These are phyloP conservation scores for Sporisorium exsertum DNA, from an alignment of 1,284 basidiomycete genomes.

Conservation along the genomic window DNA sequence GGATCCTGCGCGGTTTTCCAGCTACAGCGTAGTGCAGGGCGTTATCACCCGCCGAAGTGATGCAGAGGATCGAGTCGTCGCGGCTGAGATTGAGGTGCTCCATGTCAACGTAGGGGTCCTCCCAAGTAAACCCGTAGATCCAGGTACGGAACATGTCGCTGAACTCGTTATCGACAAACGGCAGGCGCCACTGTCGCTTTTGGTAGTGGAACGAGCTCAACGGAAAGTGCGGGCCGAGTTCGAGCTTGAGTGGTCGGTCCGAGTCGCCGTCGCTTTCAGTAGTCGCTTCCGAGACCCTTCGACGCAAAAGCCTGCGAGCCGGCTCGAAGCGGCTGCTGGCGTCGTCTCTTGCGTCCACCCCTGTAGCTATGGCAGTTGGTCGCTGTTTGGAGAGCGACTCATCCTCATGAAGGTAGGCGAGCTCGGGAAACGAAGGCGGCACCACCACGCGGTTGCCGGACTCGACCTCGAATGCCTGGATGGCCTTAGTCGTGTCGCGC, in stretches of 20 bases:
- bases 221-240: conserved; percentile 70
- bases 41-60: conserved; percentile 85
- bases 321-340: conserved; percentile 49
- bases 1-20: conserved; percentile 75
- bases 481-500: conserved; percentile 75
- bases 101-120: conserved; percentile 84
- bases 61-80: conserved; percentile 80
- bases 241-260: conserved; percentile 63
- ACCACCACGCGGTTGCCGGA: conserved; percentile 74
- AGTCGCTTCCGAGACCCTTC: conserved; percentile 70
- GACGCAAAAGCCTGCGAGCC: conserved; percentile 62
- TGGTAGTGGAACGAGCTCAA: conserved; percentile 83
- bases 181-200: conserved; percentile 74
- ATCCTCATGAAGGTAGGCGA: conserved; percentile 48
- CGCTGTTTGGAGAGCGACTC: conserved; percentile 33
- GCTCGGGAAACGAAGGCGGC: conserved; percentile 67
- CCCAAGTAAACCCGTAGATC: conserved; percentile 82
- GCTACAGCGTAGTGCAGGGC: conserved; percentile 83
- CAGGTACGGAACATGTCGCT: conserved; percentile 82
- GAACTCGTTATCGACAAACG: conserved; percentile 79
- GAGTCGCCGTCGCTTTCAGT: conserved; percentile 69
- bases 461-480: conserved; percentile 79
- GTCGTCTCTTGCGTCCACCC: conserved; percentile 71
- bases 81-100: conserved; percentile 75
- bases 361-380: conserved; percentile 50